Conservation (phyloP, 2,329 filamentous ascomycete species). For the Sporothrix luriei region DNA sequence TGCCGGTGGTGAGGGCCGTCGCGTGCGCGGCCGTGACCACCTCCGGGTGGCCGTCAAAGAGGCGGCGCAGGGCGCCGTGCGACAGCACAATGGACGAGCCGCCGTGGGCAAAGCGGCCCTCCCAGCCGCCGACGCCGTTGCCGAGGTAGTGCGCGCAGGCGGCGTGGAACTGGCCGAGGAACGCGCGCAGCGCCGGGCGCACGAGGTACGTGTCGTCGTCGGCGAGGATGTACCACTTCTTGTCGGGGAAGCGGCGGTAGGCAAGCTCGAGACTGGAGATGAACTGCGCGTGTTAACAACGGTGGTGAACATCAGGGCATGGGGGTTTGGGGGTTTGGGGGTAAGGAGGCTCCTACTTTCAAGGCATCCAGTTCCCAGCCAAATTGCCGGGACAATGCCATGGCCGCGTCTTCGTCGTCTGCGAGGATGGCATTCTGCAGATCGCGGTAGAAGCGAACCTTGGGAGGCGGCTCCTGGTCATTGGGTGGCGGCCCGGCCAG, state of each 20-base stretch:
- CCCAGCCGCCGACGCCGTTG: slow-evolving; percentile 17
- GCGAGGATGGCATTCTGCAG: neutral
- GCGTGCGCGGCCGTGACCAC: neutral
- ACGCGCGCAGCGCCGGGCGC: neutral
- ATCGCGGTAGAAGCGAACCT: neutral
- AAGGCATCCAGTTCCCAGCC: slow-evolving; percentile 19
- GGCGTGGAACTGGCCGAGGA: neutral
- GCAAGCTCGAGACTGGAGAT: slow-evolving; percentile 16
- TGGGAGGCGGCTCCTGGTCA: neutral
- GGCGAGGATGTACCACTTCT: slow-evolving; percentile 23
- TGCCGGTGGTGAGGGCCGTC: neutral
- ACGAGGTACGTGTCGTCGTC: slow-evolving; percentile 22
- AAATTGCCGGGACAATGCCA: neutral
- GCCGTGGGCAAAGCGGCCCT: slow-evolving; percentile 17
- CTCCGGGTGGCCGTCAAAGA: neutral
- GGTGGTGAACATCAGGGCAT: neutral
- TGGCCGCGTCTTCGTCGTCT: neutral
- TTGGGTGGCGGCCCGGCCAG: neutral
- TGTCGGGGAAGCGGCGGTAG: slow-evolving; percentile 4
- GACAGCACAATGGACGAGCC: slow-evolving; percentile 5
- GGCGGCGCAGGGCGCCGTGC: neutral
- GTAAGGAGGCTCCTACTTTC: neutral
- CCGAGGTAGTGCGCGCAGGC: slow-evolving; percentile 9
- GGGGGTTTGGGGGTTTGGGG: too few relatives aligned
- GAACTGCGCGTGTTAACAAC: neutral